Evolutionary conservation across 2,329 filamentous ascomycete species (phyloP), one percentile per base, ranked within the genome.

Genomic region (Colletotrichum sp.): DNA sequence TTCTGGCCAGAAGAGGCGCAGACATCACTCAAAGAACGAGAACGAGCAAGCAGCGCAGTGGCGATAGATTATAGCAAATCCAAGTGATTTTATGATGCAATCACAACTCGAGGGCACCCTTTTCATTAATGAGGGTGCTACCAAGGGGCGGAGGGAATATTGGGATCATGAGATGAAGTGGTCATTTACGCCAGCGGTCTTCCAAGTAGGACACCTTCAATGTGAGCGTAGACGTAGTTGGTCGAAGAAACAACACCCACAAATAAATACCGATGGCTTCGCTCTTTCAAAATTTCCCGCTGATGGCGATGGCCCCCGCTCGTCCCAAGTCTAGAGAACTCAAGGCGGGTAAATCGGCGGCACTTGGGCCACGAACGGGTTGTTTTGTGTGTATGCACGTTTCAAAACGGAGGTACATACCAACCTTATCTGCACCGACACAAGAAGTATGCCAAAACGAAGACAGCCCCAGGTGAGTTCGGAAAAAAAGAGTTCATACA

Each of bases 361-460:
- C 44, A 52, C 44, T 22, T 52, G 10, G 44, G 44, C 44, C 44
- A 52, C 10, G 44, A 22, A 52, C 44, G n/a, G 74, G 72, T 28
- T 71, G 78, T 52, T 76, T 75, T 55, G 64, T 66, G 36, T 72
- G 52, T 62, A 60, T 44, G 72, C 72, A 5, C 62, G 68, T 66
- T 72, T 72, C 68, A 72, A 66, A 24, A 26, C 36, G 32, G 28
- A 22, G 10, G 30, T 28, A 16, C 22, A 32, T 6, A 52, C 28
- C 52, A 75, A 75, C 72, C 60, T 75, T 72, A 26, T 55, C 52
- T n/a, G 15, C 48, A 24, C 22, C 36, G 9, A 32, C 24, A 52
- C 22, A 18, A 8, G 16, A 55, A 55, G 12, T 22, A 28, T 28
- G 62, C 36, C 34, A 18, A 12, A 24, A 59, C 44, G 26, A 9